Evolutionary conservation across 2,329 filamentous ascomycete species (phyloP), one percentile per base, ranked within the genome.

Genomic region (Blastomyces parvus): DNA sequence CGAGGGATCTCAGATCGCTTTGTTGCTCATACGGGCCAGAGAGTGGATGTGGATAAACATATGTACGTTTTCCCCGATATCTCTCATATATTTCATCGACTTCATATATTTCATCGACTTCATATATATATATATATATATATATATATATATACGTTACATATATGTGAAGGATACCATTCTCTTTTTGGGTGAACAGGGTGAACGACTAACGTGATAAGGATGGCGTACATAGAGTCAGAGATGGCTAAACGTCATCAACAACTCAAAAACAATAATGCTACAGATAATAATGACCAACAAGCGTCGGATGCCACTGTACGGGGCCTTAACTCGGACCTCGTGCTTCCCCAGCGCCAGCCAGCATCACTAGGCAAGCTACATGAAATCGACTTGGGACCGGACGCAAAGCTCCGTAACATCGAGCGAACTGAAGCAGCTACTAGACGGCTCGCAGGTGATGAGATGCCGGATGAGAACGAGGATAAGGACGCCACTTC

Each of bases 161-260:
- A 38, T 38, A 38, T 38, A 19, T 44, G 46, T 13, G 33, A 46
- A 52, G 44, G 40, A 46, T 53, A 27, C 52, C 14, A 25, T 38
- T 55, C 61, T 52, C 33, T 46, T 70, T 69, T 67, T 58, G n/a
- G 33, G 22, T 13, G 55, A 42, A 58, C 36, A 22, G 36, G 22
- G 36, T 56, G 55, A 58, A 58, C 66, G 70, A 77, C 83, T 87
- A 82, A 87, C 83, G 76, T 76, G 77, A 79, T 81, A 82, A 87
- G 85, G 84, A 83, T 83, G 79, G 81, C 81, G 69, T 88, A 83
- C 77, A 82, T 88, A 88, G 85, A 87, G 73, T 81, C 83, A 65
- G 84, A 86, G 73, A 76, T 87, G 78, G 84, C 84, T 80, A 84
- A 83, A 75, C 76, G 68, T 68, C 66, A 67, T 58, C 55, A 56